Base-by-base conservation (phyloP, 257 asterid genomes). In the Nicotiana benthamiana region DNA sequence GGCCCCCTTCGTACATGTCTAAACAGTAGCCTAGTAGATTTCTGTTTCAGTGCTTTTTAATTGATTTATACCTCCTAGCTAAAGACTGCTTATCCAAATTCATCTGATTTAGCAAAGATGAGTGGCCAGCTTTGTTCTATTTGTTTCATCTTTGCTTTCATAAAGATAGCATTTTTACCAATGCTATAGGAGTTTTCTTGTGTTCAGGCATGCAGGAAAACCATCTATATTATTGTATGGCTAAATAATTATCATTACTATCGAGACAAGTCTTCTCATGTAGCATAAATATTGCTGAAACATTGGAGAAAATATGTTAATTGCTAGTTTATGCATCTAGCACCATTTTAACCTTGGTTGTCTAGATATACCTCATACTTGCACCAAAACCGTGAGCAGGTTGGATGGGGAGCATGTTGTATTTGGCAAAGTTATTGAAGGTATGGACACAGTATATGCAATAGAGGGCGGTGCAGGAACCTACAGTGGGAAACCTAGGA, bases 381-480 rank as follows among this genome's bases (percentile, higher is more conserved):
- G 26, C 59, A 51, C 20, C 57, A n/a, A 1, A 40, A 54, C 53
- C 75, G 57, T 60, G 77, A 46, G 10, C 91, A 95, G 99, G 99
- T 84, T 95, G 92, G 98, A 93, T 3, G 94, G 94, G 0, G 97
- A 92, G 90, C 97, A 94, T 80, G 98, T 96, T 77, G 98, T 89
- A 32, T 92, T 94, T 9, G 98, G 98, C 63, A 89, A 89, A 88
- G 98, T 96, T 43, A 86, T 96, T 3, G 98, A 94, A 40, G 99
- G 99, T 75, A 96, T 96, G 99, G 99, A 96, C 67, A 83, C 95
- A 0, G 98, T 96, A 67, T 96, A 87, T 80, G 97, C 97, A 40
- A 87, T 96, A n/a, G 99, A 96, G 83, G 99, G 98, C 0, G 88
- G 99, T 78, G 99, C 97, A 2, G 99, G 99, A 52, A 94, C 98